These are phyloP conservation scores for Nephelium lappaceum DNA, from an alignment of 345 rosid species.

Conservation along the genomic window DNA sequence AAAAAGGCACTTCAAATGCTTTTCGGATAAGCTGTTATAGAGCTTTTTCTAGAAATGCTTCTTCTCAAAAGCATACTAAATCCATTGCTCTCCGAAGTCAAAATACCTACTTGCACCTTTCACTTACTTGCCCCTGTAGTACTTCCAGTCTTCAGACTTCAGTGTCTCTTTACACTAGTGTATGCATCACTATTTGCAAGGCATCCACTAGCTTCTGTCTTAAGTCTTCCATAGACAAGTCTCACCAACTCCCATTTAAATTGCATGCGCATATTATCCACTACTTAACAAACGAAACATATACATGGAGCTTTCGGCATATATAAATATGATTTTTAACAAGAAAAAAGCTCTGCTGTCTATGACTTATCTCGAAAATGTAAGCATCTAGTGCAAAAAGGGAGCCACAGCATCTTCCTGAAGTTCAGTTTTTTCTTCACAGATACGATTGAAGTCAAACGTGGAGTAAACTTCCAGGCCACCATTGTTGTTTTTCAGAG, in stretches of 20 bases:
- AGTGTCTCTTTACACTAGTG: background rate
- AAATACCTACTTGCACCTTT: background rate
- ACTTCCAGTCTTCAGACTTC: too few species aligned
- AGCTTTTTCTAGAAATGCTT: background rate
- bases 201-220: constrained; percentile 11
- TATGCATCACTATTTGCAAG: constrained; percentile 2
- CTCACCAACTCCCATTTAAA: constrained; percentile 36
- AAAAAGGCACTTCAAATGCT: background rate
- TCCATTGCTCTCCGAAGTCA: background rate
- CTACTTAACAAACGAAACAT: too few species aligned
- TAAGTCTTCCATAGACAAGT: constrained; percentile 17
- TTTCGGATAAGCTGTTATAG: background rate
- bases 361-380: constrained; percentile 11
- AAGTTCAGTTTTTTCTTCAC: constrained; percentile 29
- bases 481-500: constrained; percentile 20
- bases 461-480: constrained; percentile 21
- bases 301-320: constrained; percentile 22
- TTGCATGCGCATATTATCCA: constrained; percentile 26
- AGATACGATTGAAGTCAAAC: constrained; percentile 36
- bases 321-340: constrained; percentile 12
- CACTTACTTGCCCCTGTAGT: background rate
- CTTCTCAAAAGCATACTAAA: background rate
- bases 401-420: background rate
- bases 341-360: constrained; percentile 7
- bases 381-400: constrained; percentile 8